Conservation (phyloP, 208 protist species). For the Lotmaria passim region DNA sequence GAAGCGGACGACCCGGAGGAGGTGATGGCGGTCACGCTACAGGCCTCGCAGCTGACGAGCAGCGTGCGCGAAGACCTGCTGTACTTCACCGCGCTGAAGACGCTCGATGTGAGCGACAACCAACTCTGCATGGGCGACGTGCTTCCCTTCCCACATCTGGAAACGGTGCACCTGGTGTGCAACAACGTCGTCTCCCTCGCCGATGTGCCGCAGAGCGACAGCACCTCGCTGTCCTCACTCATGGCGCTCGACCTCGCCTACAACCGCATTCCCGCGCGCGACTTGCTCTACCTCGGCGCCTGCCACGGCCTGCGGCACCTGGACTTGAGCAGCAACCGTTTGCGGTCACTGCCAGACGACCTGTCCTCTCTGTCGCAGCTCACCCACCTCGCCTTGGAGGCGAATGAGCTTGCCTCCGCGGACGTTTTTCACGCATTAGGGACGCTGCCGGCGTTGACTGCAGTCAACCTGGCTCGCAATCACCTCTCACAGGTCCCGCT, state of each 20-base stretch:
- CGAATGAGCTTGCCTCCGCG: constrained; percentile 57
- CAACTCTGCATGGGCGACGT: constrained; percentile 66
- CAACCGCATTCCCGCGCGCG: constrained; percentile 65
- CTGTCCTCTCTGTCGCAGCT: constrained; percentile 74
- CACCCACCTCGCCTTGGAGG: constrained; percentile 85
- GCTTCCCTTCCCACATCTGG: constrained; percentile 56
- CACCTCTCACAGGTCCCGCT: constrained; percentile 60
- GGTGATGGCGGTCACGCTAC: constrained; percentile 73
- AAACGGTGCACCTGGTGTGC: constrained; percentile 81
- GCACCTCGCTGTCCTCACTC: constrained; percentile 33
- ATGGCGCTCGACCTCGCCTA: constrained; percentile 86
- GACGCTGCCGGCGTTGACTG: constrained; percentile 81
- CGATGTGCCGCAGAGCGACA: constrained; percentile 30
- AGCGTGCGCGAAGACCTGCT: constrained; percentile 75
- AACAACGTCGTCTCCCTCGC: constrained; percentile 71
- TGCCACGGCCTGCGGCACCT: constrained; percentile 77
- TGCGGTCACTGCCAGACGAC: constrained; percentile 67
- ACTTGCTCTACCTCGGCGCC: constrained; percentile 65
- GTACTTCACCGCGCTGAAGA: constrained; percentile 71
- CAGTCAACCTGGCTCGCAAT: constrained; percentile 89
- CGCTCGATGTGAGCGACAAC: constrained; percentile 89
- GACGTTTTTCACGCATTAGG: constrained; percentile 75
- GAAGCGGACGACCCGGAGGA: constrained; percentile 67
- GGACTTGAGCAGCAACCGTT: constrained; percentile 84
- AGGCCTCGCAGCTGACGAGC: constrained; percentile 63